Conservation (phyloP, 2,329 filamentous ascomycete genomes). For the Pestalotiopsis sp. region DNA sequence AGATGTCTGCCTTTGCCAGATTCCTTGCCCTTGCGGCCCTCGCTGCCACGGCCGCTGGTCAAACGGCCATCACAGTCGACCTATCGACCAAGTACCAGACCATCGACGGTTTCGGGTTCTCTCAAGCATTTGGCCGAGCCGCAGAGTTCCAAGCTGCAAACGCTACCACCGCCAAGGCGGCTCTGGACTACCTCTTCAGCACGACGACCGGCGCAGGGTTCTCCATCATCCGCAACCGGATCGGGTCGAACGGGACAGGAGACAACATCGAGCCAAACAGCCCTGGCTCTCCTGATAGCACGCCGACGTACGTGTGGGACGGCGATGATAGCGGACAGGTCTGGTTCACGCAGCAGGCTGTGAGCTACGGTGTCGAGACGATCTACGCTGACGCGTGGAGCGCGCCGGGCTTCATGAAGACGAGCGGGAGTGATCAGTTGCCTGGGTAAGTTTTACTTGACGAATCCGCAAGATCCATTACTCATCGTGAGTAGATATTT, state of each 20-base stretch:
- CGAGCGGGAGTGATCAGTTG: constrained; percentile 36
- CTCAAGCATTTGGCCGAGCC: constrained; percentile 48
- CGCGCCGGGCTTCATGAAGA: constrained; percentile 51
- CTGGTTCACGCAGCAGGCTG: constrained; percentile 51
- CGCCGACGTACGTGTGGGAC: constrained; percentile 47
- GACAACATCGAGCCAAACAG: constrained; percentile 44
- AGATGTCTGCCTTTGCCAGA: neutral
- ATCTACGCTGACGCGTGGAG: constrained; percentile 49
- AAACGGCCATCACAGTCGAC: constrained; percentile 27
- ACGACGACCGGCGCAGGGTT: constrained; percentile 47
- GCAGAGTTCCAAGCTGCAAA: constrained; percentile 38
- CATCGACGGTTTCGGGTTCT: constrained; percentile 52
- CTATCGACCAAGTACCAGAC: constrained; percentile 29
- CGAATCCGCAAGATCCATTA: neutral
- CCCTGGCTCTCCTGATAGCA: constrained; percentile 41
- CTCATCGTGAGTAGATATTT: constrained; percentile 25
- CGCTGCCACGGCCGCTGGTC: constrained; percentile 14
- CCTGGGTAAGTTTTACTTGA: constrained; percentile 17
- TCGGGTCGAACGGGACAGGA: constrained; percentile 38
- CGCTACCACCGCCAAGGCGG: constrained; percentile 31
- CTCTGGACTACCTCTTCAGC: constrained; percentile 48
- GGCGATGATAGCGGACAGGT: constrained; percentile 51
- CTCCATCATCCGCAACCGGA: constrained; percentile 51
- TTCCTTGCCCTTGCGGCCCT: neutral
- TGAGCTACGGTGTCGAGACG: constrained; percentile 36